Percentiles rank a stretch among this genome's conserved stretches.
Conservation (phyloP, 140 eudicot genomes). For the Flaveria floridana region DNA sequence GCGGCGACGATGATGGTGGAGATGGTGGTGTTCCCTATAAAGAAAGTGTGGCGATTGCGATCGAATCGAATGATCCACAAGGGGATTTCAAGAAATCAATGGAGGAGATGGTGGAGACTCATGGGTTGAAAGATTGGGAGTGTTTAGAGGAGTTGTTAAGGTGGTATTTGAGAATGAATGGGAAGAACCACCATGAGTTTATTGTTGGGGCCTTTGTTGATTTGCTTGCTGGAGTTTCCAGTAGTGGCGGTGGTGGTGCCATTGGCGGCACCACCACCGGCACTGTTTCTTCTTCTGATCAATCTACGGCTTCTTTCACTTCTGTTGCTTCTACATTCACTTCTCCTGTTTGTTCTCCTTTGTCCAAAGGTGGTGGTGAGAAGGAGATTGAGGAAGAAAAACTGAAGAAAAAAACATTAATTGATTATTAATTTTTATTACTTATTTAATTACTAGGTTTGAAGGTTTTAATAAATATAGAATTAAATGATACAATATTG, state of each 20-base stretch:
- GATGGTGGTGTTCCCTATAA: conserved; percentile 39
- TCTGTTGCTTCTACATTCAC: conserved; percentile 50
- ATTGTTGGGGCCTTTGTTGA: conserved; percentile 81
- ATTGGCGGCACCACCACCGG: background rate
- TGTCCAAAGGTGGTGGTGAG: conserved; percentile 35
- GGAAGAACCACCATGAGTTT: conserved; percentile 61
- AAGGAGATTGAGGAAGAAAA: conserved; percentile 30
- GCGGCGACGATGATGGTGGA: background rate
- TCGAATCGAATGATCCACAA: conserved; percentile 77
- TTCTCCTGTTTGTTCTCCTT: conserved; percentile 38
- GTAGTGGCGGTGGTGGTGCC: background rate
- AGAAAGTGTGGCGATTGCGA: conserved; percentile 57
- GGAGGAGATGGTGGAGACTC: conserved; percentile 88
- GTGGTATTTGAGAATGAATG: conserved; percentile 80
- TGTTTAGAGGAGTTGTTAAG: conserved; percentile 64
- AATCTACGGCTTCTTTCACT: conserved; percentile 35
- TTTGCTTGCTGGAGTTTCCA: conserved; percentile 45
- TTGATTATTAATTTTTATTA: background rate
- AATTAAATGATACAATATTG: conserved; percentile 15
- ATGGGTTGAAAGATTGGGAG: conserved; percentile 71
- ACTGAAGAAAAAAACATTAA: conserved; percentile 24
- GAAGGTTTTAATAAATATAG: conserved; percentile 17
- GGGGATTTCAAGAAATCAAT: conserved; percentile 81
- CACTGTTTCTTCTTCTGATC: conserved; percentile 32
- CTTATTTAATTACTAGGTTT: conserved; percentile 23